Base-by-base conservation (phyloP, 306 rosid species). In the Trifolium dubium region DNA sequence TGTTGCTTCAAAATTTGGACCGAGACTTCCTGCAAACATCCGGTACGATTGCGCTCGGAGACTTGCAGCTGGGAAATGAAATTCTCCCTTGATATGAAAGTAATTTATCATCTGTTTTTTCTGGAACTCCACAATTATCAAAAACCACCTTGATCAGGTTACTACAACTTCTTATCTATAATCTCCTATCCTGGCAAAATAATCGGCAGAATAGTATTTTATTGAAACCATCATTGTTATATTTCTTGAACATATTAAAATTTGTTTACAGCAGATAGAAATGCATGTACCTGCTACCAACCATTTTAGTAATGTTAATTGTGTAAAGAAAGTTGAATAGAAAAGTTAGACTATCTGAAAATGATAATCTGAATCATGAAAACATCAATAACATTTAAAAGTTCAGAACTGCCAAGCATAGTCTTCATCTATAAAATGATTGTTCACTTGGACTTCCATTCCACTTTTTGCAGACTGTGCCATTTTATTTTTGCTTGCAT, bases 61-160 rank as follows among this genome's bases (percentile, higher is more conserved):
- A 49, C 72, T 39, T 55, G 35, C 40, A 64, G 14, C 12, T 51
- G 23, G 37, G 65, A 64, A 60, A 62, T 60, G 67, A 39, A 29
- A 14, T 74, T 40, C 67, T 34, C 32, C 60, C 64, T 47, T 37
- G 51, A 40, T n/a, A 19, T 5, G 71, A 49, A 50, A 50, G 67
- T 40, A 68, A 32, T 67, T 60, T 51, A 15, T 73, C 17, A 30
- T 7, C 58, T 40, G 14, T n/a, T 50, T 50, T 50, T 59, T 49
- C 31, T 58, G 79, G 68, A 31, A 34, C 55, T 67, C 39, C 61
- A 10, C 55, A 79, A 70, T 58, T 35, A 28, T 64, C 54, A 31
- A 53, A 54, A 60, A 28, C 51, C 28, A 40, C 64, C 58, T 79
- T 73, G 58, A 51, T 50, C 58, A 65, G 86, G 83, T 79, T 75